Percentiles rank a stretch among this genome's conserved stretches.
These are phyloP conservation scores for Quercus wislizeni DNA, from an alignment of 306 rosid species.

Conservation along the genomic window DNA sequence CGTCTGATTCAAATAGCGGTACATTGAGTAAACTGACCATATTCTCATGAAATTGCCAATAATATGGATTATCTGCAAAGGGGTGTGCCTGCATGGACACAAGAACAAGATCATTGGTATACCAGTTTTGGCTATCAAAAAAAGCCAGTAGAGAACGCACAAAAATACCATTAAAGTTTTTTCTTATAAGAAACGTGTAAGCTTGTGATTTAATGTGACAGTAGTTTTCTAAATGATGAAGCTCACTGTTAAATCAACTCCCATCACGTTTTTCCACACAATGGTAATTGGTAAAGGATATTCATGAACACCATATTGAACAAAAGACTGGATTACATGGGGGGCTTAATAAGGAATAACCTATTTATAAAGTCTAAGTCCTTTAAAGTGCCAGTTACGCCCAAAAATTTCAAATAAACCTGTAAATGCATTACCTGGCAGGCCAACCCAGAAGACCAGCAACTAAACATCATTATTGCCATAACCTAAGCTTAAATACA, in stretches of 20 bases:
- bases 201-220: neutral
- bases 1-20: conserved; percentile 66
- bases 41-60: conserved; percentile 84
- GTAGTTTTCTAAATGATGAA: neutral
- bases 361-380: conserved; percentile 9
- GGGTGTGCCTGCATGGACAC: conserved; percentile 65
- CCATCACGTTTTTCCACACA: neutral
- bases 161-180: neutral
- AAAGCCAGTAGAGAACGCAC: neutral
- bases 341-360: neutral
- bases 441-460: neutral
- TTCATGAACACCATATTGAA: neutral
- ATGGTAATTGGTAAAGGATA: neutral
- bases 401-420: neutral
- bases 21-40: conserved; percentile 95
- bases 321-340: neutral
- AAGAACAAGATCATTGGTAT: conserved; percentile 22
- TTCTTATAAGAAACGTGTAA: neutral
- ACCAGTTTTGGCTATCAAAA: neutral
- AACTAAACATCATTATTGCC: neutral
- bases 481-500: neutral
- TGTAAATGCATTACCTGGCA: conserved; percentile 3
- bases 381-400: neutral
- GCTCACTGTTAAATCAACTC: neutral
- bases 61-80: conserved; percentile 85